Conservation (phyloP, 441 rosid genomes). For the Oxalis stricta region DNA sequence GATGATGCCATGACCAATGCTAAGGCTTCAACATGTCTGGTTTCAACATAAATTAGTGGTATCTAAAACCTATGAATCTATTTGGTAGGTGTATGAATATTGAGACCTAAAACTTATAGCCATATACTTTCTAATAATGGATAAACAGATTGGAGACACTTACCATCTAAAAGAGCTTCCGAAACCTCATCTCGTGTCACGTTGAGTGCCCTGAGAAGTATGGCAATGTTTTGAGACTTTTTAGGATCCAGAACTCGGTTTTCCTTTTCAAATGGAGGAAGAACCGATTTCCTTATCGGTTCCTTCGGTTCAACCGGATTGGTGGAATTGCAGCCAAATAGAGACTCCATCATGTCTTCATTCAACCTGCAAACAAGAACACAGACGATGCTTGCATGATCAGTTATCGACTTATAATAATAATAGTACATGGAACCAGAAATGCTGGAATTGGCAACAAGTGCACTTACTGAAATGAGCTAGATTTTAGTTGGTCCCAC, state of each 20-base stretch:
- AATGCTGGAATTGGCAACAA: no score
- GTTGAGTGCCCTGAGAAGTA: constrained; percentile 76
- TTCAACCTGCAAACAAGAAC: constrained; percentile 41
- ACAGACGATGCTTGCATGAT: no score
- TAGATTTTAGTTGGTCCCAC: constrained; percentile 92
- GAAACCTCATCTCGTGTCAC: constrained; percentile 90
- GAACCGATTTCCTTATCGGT: constrained; percentile 45
- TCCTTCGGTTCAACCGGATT: constrained; percentile 55
- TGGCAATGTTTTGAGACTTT: constrained; percentile 96
- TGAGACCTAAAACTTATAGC: no score
- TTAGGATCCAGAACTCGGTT: constrained; percentile 93
- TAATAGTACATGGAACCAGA: no score
- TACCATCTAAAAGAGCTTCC: constrained; percentile 94
- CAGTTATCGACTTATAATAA: no score
- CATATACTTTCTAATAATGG: neutral
- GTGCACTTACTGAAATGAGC: constrained; percentile 80
- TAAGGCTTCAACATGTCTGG: neutral
- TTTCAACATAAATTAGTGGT: no score
- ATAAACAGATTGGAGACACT: constrained; percentile 7
- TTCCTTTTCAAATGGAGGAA: constrained; percentile 55
- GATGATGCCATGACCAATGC: constrained; percentile 4
- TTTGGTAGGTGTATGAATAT: no score
- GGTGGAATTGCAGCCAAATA: constrained; percentile 70
- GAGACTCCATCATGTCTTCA: constrained; percentile 93
- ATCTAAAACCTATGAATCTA: no score